A percentile compares a stretch with the other conserved stretches of the same genome.
Evolutionary conservation across 2,329 filamentous ascomycete genomes (phyloP).

Genomic region (Alternaria longipes): DNA sequence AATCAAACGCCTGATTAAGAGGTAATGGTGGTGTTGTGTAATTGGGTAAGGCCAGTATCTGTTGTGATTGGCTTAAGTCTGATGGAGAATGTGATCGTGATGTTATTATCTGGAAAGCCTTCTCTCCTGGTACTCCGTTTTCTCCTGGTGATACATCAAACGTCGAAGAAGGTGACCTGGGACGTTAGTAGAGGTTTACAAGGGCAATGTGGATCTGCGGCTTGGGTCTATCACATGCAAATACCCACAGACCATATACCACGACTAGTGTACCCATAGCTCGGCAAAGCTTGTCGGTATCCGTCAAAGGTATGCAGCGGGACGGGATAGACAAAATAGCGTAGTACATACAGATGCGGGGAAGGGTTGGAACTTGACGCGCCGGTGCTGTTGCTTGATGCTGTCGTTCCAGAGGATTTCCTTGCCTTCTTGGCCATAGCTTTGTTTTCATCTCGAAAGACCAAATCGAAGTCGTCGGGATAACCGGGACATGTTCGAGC

Average conservation of each 20-base stretch:
- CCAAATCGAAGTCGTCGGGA: slow-evolving; percentile 73
- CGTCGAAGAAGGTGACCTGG: slow-evolving; percentile 34
- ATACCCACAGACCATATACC: not conserved
- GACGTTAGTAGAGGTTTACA: slow-evolving; percentile 21
- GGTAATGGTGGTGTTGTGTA: slow-evolving; percentile 22
- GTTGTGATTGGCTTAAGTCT: slow-evolving; percentile 22
- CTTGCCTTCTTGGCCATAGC: slow-evolving; percentile 71
- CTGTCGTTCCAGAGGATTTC: slow-evolving; percentile 48
- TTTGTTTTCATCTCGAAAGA: slow-evolving; percentile 77
- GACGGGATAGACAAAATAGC: not conserved
- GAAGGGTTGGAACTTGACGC: slow-evolving; percentile 40
- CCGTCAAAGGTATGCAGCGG: not conserved
- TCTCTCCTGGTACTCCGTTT: slow-evolving; percentile 7
- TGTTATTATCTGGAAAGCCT: slow-evolving; percentile 16
- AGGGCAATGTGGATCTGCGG: not conserved
- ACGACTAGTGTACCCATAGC: not conserved
- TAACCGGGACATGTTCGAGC: slow-evolving; percentile 45
- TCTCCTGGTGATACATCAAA: slow-evolving; percentile 26
- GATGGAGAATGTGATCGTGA: slow-evolving; percentile 25
- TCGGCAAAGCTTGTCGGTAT: not conserved
- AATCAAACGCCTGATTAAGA: slow-evolving; percentile 28
- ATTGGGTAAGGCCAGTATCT: slow-evolving; percentile 34
- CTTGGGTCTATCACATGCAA: slow-evolving; percentile 2
- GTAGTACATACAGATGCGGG: slow-evolving; percentile 42
- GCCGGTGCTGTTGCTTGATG: slow-evolving; percentile 24